Base-by-base conservation (phyloP, 2,329 filamentous ascomycete genomes). In the Tetracladium maxilliforme region DNA sequence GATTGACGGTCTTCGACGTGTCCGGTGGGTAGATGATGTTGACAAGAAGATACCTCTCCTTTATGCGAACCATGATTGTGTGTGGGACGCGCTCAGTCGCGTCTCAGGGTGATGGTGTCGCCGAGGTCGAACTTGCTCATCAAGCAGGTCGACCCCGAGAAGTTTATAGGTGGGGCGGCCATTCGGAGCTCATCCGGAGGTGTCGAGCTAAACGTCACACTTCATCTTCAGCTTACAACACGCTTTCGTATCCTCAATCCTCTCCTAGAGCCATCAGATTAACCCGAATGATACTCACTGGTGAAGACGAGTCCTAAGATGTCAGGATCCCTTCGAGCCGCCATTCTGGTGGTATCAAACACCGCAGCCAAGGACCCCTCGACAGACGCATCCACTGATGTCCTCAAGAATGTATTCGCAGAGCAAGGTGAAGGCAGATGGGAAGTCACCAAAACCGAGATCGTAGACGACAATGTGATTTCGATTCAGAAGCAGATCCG, bases 11-110 rank as follows among this genome's bases (percentile, higher is more conserved):
- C 12, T 37, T 34, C 35, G 23, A 43, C 32, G 31, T 40, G 41
- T 7, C 42, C 34, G 7, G 57, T 34, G 86, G 83, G 42, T 94
- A 94, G 23, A 95, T 63, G 36, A 95, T 84, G 46, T 92, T 82
- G 33, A 95, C 70, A n/a, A 95, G 71, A 11, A 98, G 68, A 49
- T 98, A 98, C 41, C 90, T 76, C 51, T 93, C 79, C 54, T 98
- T 98, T 38, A 95, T 70, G 45, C 90, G 82, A 31, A 98, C 90
- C 90, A 98, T 94, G 24, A 21, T 54, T 24, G 17, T 22, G 10
- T 22, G 18, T n/a, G 18, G 8, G 11, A 9, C 11, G 18, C 18
- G 18, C n/a, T n/a, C n/a, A n/a, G 23, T 16, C 7, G 23, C 8
- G 14, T 8, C 23, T 9, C 7, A 9, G 12, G 7, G 33, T 32